Evolutionary conservation across 202 grass and related monocot genomes (phyloP), one percentile per base, ranked within the genome.

Genomic region (Saccharum hybrid): DNA sequence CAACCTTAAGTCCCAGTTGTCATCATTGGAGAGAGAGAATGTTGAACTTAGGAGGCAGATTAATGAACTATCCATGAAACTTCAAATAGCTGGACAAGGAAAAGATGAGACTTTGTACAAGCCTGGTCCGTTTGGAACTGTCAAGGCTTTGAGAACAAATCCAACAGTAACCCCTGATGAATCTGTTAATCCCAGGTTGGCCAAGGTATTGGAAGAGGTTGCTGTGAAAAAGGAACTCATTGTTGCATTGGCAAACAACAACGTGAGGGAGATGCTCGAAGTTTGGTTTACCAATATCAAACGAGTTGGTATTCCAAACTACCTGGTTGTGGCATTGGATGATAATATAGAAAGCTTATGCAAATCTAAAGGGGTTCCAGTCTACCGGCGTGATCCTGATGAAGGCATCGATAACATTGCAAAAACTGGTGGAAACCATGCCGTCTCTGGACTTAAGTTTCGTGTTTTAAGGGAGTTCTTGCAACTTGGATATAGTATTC

Each of bases 201-300:
- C 83, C 68, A 92, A 90, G 72, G 87, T 90, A 82, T 77, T 95
- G 23, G 70, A 88, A 85, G 61, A 85, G 28, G 83, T 92, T 70
- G 83, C 88, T 60, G 86, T 95, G 57, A 88, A 86, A 48, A 92
- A 87, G 26, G 93, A 95, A 76, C 88, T 90, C 36, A 90, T 95
- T 80, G 83, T 95, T 85, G 93, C 90, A 54, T 84, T 92, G n/a
- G 93, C 93, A 77, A 95, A 95, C 78, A 92, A 88, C 57, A 92
- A 95, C 23, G 93, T 95, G 39, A 86, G 70, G 54, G 86, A 84
- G 63, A 92, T 92, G 93, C 81, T 95, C 18, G 90, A 90, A 83
- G 38, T 90, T 75, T 95, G 93, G 90, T 95, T 92, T 71, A 63
- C 82, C 30, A 95, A 84, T 78, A 92, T 95, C 40, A 86, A 92